Base-by-base conservation (phyloP, 495 filamentous ascomycete species). In the Aspergillus sclerotioniger region DNA sequence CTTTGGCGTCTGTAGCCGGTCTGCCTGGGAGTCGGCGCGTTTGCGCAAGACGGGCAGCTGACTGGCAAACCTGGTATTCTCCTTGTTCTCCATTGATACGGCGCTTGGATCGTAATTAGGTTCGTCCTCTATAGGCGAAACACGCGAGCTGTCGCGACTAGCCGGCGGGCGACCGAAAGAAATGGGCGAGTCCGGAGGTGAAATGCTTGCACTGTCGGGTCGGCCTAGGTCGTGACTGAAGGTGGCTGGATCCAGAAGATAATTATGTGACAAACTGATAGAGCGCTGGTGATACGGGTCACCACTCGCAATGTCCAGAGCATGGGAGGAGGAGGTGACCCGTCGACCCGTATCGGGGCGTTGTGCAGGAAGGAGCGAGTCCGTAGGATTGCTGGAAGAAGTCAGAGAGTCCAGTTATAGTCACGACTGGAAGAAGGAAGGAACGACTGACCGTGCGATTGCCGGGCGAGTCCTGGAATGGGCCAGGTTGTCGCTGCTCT, bases 81-180 rank as follows among this genome's bases (percentile, higher is more conserved):
- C 47, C 32, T 57, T 50, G 25, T 50, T 50, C 25, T 17, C 47
- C 47, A 50, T 50, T 4, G 46, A 56, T 2, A 12, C 54, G 13
- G 12, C 25, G 29, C 53, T 53, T 53, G 41, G 44, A 20, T 56
- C n/a, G 58, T 63, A 44, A 45, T 52, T 53, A 9, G 60, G 46
- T 44, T 60, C 57, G 35, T 79, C 72, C 16, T 74, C 75, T 29
- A 82, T 74, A 1, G 79, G 74, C 0, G 80, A 83, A 9, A 81
- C 70, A 44, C 77, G 73, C 25, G 72, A 72, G 56, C 73, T 80
- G 44, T 62, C 72, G 41, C 57, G 61, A 54, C 67, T 71, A 19
- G 60, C 58, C 8, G 46, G 58, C 25, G 47, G 59, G 54, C 8
- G 50, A 20, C 43, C 35, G 17, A 58, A 41, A 44, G 56, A 59